A percentile compares a stretch with the other conserved stretches of the same genome.
phyloP scores from a whole-genome alignment of 306 rosid genomes.

The Mimosa pudica region DNA sequence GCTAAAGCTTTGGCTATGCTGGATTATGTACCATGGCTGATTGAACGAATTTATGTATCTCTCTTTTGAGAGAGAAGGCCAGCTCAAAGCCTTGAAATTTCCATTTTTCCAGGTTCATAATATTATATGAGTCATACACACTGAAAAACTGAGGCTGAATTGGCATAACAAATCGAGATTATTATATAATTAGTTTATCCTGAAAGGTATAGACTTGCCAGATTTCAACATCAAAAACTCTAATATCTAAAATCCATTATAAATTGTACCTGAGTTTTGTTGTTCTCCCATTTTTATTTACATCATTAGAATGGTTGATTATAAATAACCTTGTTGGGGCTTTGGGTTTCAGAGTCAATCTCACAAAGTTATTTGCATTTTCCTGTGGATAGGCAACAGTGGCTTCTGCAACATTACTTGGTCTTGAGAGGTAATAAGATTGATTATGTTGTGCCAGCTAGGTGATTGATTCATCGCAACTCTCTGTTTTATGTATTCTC shows the following conservation, averaged over 20 bases:
- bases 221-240: not conserved
- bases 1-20: not conserved
- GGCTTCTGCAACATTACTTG: conserved; percentile 81
- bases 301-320: conserved; percentile 11
- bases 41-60: not conserved
- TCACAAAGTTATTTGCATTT: conserved; percentile 42
- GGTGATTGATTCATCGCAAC: conserved; percentile 23
- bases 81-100: not conserved
- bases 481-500: conserved; percentile 1
- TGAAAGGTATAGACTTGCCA: not conserved
- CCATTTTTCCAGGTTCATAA: not conserved
- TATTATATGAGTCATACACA: not conserved
- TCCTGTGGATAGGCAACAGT: conserved; percentile 67
- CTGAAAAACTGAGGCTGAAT: not conserved
- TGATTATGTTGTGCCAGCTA: not conserved
- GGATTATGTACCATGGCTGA: not conserved
- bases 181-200: not conserved
- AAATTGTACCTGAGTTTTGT: not conserved
- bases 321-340: not conserved
- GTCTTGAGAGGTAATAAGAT: conserved; percentile 69
- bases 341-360: conserved; percentile 32
- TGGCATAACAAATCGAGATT: not conserved
- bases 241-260: not conserved
- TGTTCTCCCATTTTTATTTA: not conserved
- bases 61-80: not conserved